Base-by-base conservation (phyloP, 2,329 filamentous ascomycete species). In the Fusarium burgessii region DNA sequence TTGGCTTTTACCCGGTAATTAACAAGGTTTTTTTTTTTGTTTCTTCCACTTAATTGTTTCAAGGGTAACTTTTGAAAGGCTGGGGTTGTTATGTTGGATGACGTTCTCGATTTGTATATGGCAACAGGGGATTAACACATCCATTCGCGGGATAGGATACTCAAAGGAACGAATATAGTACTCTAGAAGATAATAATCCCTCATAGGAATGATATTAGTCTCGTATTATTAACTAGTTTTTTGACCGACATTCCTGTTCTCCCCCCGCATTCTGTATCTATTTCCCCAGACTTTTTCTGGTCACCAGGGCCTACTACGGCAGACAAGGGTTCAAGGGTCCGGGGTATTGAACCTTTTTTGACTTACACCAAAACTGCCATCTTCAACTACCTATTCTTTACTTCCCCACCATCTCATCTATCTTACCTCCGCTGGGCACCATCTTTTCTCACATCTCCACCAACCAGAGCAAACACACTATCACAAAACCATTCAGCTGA, bases 401-500 rank as follows among this genome's bases (percentile, higher is more conserved):
- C n/a, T 43, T 68, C 55, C 56, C 62, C 68, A 56, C 60, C 68
- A 65, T 56, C 57, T 55, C 43, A 49, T 29, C 55, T 56, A 40
- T 56, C 27, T 66, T 35, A 20, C 18, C n/a, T n/a, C n/a, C n/a
- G n/a, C n/a, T n/a, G n/a, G n/a, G n/a, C n/a, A 27, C 17, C 54
- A 51, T 51, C 55, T 41, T 32, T 40, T n/a, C n/a, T 20, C 9
- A 6, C 46, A 18, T 50, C 38, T 67, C 62, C 68, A 74, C 68
- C 64, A 74, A 72, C 71, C 61, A 70, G 47, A 56, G 27, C 49
- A 56, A 62, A 36, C 29, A 25, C 36, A 42, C 42, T 51, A 54
- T 49, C 50, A 33, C 27, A 58, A 43, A 33, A 33, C 41, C 42
- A 52, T 64, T 45, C 68, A 74, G 56, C 66, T 75, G 73, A 75